Base-by-base conservation (phyloP, 1,284 basidiomycete genomes). In the Cryptococcus wingfieldii region DNA sequence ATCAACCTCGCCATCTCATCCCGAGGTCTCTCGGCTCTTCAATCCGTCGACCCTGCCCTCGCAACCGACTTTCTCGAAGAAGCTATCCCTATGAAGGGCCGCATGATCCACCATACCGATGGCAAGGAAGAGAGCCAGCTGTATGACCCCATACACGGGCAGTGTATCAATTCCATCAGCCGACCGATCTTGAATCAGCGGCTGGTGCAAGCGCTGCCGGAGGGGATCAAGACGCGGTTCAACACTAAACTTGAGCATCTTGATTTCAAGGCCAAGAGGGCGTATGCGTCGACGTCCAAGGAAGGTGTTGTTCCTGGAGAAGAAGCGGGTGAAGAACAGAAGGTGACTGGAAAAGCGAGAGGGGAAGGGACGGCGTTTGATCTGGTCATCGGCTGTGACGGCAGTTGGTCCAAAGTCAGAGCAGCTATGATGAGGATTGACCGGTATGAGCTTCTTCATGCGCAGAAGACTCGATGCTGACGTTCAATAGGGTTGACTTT, bases 1-100 rank as follows among this genome's bases (percentile, higher is more conserved):
- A 97, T 98, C 79, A 98, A 98, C 79, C 82, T 98, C 51, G 94
- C 94, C 38, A 91, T 98, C 62, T 97, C 93, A 18, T 85, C 91
- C 56, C 85, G 95, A 53, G 95, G 94, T 58, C 86, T 98, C 55
- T 84, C 87, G 62, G 94, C 94, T 37, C 80, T 98, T 44, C 81
- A 86, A 65, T 84, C 85, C 50, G 84, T 98, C 64, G 86, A 91
- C 76, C 81, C 87, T 27, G 82, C 81, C 38, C 81, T 88, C 50
- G 86, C 88, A 27, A 82, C 86, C 59, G 80, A 85, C 54, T 88
- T 97, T 65, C 78, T 96, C 62, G 77, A 85, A 61, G 82, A 86
- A 45, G 86, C 87, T 28, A 92, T 98, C 75, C 93, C 94, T 60
- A 96, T 98, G 92, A 85, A 83, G 60, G 92, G 89, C 34, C 83